A percentile compares a stretch with the other conserved stretches of the same genome.
These are phyloP conservation scores for Melastoma candidum DNA, from an alignment of 441 rosid genomes.

Conservation along the genomic window DNA sequence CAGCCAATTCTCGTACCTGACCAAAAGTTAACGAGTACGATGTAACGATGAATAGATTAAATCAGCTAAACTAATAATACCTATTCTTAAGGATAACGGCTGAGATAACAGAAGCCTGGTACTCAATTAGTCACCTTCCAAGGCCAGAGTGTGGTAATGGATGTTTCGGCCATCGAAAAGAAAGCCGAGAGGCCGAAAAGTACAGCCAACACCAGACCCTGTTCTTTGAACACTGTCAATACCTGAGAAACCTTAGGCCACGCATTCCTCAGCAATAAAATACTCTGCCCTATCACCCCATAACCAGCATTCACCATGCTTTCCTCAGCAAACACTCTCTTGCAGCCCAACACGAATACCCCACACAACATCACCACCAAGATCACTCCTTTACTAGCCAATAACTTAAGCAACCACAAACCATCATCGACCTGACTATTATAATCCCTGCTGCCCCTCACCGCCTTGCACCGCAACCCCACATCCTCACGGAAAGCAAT, in stretches of 20 bases:
- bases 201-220: conserved; percentile 70
- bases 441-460: conserved; percentile 25
- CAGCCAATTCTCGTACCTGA: conserved; percentile 96
- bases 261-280: conserved; percentile 48
- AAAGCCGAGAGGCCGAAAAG: conserved; percentile 88
- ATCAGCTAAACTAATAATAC: neutral
- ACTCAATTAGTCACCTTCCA: conserved; percentile 71
- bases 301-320: conserved; percentile 65
- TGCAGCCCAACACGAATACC: conserved; percentile 44
- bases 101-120: neutral
- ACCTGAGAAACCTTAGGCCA: conserved; percentile 81
- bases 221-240: conserved; percentile 74
- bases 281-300: conserved; percentile 64
- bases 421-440: conserved; percentile 14
- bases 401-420: conserved; percentile 7
- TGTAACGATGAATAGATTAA: neutral
- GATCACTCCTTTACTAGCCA: conserved; percentile 21
- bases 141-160: conserved; percentile 95
- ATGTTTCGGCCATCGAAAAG: conserved; percentile 99
- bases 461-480: conserved; percentile 20
- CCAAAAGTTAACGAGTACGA: neutral
- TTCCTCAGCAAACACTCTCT: conserved; percentile 61
- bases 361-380: conserved; percentile 67
- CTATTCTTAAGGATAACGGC: no score
- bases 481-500: conserved; percentile 17